Percentiles rank a stretch among this genome's conserved stretches.
phyloP scores from a whole-genome alignment of 495 filamentous ascomycete genomes.

The Rhypophila decipiens region DNA sequence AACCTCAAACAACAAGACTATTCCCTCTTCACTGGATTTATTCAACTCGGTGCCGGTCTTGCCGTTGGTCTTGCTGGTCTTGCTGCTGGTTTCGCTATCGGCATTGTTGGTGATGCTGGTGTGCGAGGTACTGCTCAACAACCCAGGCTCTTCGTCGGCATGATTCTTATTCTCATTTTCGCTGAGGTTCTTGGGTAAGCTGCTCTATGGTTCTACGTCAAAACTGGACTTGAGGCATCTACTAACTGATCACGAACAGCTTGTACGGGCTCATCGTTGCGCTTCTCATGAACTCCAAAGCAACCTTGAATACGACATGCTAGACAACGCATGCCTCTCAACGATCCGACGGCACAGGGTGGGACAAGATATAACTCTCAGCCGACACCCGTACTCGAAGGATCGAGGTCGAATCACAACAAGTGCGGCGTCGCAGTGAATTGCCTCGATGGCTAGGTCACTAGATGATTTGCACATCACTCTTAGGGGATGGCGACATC shows the following conservation, averaged over 20 bases:
- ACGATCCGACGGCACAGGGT: constrained; percentile 7
- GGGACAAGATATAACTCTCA: constrained; percentile 19
- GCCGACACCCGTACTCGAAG: constrained; percentile 3
- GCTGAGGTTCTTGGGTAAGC: constrained; percentile 95
- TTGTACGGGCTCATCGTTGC: constrained; percentile 98
- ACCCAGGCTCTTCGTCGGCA: constrained; percentile 95
- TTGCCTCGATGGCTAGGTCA: too few species aligned
- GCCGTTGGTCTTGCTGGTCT: constrained; percentile 94
- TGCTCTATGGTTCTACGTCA: neutral
- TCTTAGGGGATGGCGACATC: neutral
- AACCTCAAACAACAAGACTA: constrained; percentile 73
- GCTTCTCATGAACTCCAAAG: constrained; percentile 96
- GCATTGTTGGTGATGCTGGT: constrained; percentile 98
- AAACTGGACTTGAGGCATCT: neutral
- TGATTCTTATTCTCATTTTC: constrained; percentile 99
- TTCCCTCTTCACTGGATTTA: constrained; percentile 84
- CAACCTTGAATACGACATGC: constrained; percentile 45
- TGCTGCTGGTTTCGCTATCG: constrained; percentile 97
- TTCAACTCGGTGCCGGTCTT: constrained; percentile 95
- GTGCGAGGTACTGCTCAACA: constrained; percentile 97
- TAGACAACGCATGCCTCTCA: constrained; percentile 8
- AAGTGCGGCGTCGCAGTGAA: neutral
- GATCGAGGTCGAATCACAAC: neutral
- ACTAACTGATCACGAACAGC: constrained; percentile 46
- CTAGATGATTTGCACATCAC: neutral